These are phyloP conservation scores for Xylaria castorea DNA, from an alignment of 495 filamentous ascomycete genomes.

Conservation along the genomic window DNA sequence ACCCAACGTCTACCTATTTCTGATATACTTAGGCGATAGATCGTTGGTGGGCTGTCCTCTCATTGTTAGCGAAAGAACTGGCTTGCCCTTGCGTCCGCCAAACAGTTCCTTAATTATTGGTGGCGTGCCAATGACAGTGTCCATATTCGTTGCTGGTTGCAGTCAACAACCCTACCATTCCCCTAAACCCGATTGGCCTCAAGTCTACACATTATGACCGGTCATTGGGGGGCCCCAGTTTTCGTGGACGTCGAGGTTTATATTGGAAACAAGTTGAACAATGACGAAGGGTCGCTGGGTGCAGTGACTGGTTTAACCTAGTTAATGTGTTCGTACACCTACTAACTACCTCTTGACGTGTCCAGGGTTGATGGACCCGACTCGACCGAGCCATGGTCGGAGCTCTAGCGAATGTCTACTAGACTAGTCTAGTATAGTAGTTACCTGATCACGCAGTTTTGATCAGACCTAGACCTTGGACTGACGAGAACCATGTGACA, in stretches of 20 bases:
- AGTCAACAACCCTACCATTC: background rate
- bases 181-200: constrained; percentile 16
- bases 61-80: constrained; percentile 3
- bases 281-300: background rate
- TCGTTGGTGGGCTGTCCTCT: background rate
- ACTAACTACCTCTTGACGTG: background rate
- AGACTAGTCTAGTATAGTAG: background rate
- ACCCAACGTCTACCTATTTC: background rate
- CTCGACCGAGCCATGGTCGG: constrained; percentile 1
- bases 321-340: background rate
- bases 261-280: background rate
- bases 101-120: background rate
- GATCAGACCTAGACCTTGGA: background rate
- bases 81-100: background rate
- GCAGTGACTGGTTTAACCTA: background rate
- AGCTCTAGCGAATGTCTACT: background rate
- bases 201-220: background rate
- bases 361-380: background rate
- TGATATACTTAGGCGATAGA: background rate
- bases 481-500: constrained; percentile 9
- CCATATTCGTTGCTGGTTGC: constrained; percentile 6
- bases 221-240: constrained; percentile 1
- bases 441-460: background rate
- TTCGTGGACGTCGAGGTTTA: background rate
- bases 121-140: background rate